Conservation (phyloP, 768 basidiomycete species). For the Suillus cothurnatus region DNA sequence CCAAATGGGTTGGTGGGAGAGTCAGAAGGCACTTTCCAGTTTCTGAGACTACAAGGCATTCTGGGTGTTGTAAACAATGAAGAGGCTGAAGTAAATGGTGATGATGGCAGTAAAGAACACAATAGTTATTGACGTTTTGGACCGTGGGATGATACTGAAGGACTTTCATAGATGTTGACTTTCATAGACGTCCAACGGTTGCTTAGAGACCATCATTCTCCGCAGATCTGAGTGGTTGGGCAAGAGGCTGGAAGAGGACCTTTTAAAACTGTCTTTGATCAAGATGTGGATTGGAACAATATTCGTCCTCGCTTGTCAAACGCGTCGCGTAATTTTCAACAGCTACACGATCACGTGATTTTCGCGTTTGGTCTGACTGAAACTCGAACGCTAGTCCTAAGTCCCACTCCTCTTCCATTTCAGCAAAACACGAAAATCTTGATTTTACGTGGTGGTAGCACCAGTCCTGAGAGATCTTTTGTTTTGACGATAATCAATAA, state of each 20-base stretch:
- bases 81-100: constrained; percentile 30
- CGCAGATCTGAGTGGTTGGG: not conserved
- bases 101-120: constrained; percentile 28
- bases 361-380: not conserved
- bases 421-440: no score
- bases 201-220: constrained; percentile 28
- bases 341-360: constrained; percentile 15
- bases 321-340: constrained; percentile 17
- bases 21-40: constrained; percentile 54
- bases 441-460: no score
- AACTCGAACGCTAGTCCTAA: no score
- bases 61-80: constrained; percentile 33
- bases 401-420: not conserved
- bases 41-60: constrained; percentile 38
- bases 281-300: not conserved
- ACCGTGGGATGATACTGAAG: constrained; percentile 30
- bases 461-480: not conserved
- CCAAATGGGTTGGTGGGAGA: constrained; percentile 76
- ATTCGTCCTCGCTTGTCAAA: not conserved
- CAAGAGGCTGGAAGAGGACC: not conserved
- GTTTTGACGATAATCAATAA: no score
- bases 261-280: not conserved
- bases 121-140: constrained; percentile 27
- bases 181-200: constrained; percentile 29
- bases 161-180: no score